Percentiles rank a stretch among this genome's conserved stretches.
Evolutionary conservation across 352 stramenopile genomes (phyloP).

Genomic region (Phytophthora quininea): DNA sequence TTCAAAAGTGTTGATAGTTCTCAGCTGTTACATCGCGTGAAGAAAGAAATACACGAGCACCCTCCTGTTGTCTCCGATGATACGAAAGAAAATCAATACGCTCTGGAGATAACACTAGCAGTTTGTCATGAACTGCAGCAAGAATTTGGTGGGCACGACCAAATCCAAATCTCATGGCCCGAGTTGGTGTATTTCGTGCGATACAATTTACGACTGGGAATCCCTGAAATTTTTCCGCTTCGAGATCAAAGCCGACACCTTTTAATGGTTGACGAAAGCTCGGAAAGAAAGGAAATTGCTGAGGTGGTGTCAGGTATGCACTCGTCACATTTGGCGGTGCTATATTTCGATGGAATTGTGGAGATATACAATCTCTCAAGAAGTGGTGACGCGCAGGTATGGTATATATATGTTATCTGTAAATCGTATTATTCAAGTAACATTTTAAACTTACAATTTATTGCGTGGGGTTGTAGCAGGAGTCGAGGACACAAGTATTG

Average conservation of each 20-base stretch:
- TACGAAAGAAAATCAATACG: neutral
- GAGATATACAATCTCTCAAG: conserved; percentile 16
- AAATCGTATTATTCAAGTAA: no score
- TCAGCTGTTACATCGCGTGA: conserved; percentile 12
- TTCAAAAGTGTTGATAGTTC: conserved; percentile 9
- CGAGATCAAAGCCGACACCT: neutral
- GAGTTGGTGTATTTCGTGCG: conserved; percentile 26
- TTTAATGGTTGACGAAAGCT: neutral
- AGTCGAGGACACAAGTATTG: no score
- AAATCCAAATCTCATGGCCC: conserved; percentile 18
- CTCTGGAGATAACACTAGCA: conserved; percentile 1
- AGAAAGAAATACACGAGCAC: conserved; percentile 19
- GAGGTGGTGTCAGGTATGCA: conserved; percentile 19
- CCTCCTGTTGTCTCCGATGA: conserved; percentile 18
- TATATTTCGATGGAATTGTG: conserved; percentile 27
- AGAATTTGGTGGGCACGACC: neutral
- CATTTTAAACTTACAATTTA: no score
- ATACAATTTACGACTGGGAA: conserved; percentile 14
- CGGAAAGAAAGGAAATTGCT: conserved; percentile 12
- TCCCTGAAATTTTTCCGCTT: conserved; percentile 20
- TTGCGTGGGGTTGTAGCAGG: no score
- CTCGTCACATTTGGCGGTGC: conserved; percentile 7
- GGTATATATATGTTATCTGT: neutral
- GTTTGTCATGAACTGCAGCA: conserved; percentile 14
- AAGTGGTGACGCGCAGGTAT: conserved; percentile 5